phyloP scores from a whole-genome alignment of 2,329 filamentous ascomycete species.

The Neoscytalidium dimidiatum region DNA sequence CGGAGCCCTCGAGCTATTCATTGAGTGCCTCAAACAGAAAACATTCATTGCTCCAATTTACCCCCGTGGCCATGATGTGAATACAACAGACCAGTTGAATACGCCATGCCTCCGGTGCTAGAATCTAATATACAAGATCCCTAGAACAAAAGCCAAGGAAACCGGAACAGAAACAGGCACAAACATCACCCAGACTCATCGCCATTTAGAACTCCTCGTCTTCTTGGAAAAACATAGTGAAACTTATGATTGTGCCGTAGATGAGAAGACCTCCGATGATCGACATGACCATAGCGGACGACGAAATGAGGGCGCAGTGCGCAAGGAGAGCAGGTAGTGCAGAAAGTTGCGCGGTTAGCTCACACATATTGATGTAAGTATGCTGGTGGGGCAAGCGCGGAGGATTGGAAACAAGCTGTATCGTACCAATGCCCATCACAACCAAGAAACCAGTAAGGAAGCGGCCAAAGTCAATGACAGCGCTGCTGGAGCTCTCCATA shows the following conservation, averaged over 20 bases:
- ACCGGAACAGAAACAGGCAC: neutral
- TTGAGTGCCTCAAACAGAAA: neutral
- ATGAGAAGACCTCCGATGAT: conserved; percentile 90
- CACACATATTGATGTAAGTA: neutral
- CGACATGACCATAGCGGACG: conserved; percentile 92
- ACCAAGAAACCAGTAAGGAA: conserved; percentile 96
- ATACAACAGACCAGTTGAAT: neutral
- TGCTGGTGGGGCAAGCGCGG: neutral
- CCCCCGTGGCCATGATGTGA: neutral
- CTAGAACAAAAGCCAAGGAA: conserved; percentile 4
- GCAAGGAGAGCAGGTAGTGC: conserved; percentile 86
- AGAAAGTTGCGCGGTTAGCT: conserved; percentile 39
- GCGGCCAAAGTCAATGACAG: conserved; percentile 86
- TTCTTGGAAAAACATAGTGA: conserved; percentile 97
- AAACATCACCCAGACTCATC: neutral
- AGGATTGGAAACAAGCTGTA: neutral
- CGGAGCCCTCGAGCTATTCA: neutral
- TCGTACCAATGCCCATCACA: conserved; percentile 89
- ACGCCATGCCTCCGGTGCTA: conserved; percentile 14
- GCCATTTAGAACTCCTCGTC: conserved; percentile 82
- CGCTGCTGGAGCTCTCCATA: conserved; percentile 79
- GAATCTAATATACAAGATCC: conserved; percentile 20
- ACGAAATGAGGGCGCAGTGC: conserved; percentile 78
- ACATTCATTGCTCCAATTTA: conserved; percentile 12
- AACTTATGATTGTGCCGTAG: conserved; percentile 97